Evolutionary conservation across 2,329 filamentous ascomycete genomes (phyloP).

Genomic region (Verticillium tricorpus): DNA sequence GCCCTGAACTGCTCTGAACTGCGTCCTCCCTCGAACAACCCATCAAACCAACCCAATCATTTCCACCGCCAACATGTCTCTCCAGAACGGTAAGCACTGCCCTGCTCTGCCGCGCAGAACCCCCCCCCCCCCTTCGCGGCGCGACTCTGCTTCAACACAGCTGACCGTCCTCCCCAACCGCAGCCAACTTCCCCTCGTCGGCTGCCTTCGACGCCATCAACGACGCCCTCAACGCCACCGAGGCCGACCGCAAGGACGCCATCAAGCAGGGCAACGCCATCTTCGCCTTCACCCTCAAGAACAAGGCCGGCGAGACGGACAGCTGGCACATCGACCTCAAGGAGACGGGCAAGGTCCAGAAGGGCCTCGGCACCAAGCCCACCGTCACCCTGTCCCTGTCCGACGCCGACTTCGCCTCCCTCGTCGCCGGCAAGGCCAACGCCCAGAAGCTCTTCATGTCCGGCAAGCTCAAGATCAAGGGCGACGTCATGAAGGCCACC

Average conservation of each 20-base stretch:
- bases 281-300: constrained; percentile 92
- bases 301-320: constrained; percentile 70
- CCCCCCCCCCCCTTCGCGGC: background rate
- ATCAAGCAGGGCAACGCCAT: constrained; percentile 84
- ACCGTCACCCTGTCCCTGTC: constrained; percentile 82
- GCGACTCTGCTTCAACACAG: background rate
- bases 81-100: constrained; percentile 60
- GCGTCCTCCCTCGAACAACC: background rate
- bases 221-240: constrained; percentile 57
- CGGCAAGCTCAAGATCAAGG: constrained; percentile 98
- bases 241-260: constrained; percentile 76
- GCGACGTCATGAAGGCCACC: constrained; percentile 97
- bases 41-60: background rate
- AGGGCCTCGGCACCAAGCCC: constrained; percentile 75
- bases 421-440: constrained; percentile 84
- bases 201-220: constrained; percentile 88
- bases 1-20: background rate
- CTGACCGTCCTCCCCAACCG: background rate
- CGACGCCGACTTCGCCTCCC: constrained; percentile 80
- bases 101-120: background rate
- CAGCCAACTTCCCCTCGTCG: constrained; percentile 84
- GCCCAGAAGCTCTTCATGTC: constrained; percentile 95
- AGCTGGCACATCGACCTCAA: constrained; percentile 97
- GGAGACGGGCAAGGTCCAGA: constrained; percentile 76
- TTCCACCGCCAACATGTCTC: constrained; percentile 53